Evolutionary conservation across 805 yeast genomes (phyloP), one percentile per base, ranked within the genome.

Genomic region (Wickerhamiella sergipiensis): DNA sequence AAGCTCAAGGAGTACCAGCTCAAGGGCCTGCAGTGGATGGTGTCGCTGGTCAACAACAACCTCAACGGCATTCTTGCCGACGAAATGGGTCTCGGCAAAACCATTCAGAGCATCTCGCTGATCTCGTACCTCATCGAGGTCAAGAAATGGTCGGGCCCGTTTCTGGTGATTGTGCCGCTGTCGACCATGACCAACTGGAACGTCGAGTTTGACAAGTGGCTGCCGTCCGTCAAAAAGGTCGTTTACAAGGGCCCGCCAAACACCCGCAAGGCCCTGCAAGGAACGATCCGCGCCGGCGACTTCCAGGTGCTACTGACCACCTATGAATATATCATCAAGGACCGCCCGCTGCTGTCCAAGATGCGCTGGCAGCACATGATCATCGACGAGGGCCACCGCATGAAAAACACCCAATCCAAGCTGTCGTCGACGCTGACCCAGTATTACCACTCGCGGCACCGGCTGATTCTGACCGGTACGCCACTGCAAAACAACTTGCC

Each of bases 11-110:
- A 90, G 62, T 90, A 90, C 64, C 98, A 90, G 69, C 18, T 90
- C 51, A 85, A 85, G 66, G 98, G 98, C 62, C 73, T 92, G 51
- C 95, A 90, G 64, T 90, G 98, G 98, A 90, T 90, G 98, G 95
- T 90, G 5, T 90, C 97, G 0, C 72, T 90, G 50, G 90, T 76
- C 67, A 90, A 90, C 63, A 90, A 90, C 67, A 94, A 86, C 65
- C 75, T 90, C 62, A 92, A 90, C 65, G 98, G 98, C 71, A 90
- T 90, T 54, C 70, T 90, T 49, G 98, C 98, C 8, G 97, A 90
- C 70, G 98, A 90, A 69, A 90, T 90, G 98, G 98, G 98, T 53
- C 75, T 90, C 52, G 98, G 98, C 64, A 90, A 90, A 64, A 90
- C 98, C 1, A 90, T 90, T 64, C 98, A 90, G 71, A 81, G 96